Evolutionary conservation across 768 basidiomycete species (phyloP).

Genomic region (Trametes sanguinea): DNA sequence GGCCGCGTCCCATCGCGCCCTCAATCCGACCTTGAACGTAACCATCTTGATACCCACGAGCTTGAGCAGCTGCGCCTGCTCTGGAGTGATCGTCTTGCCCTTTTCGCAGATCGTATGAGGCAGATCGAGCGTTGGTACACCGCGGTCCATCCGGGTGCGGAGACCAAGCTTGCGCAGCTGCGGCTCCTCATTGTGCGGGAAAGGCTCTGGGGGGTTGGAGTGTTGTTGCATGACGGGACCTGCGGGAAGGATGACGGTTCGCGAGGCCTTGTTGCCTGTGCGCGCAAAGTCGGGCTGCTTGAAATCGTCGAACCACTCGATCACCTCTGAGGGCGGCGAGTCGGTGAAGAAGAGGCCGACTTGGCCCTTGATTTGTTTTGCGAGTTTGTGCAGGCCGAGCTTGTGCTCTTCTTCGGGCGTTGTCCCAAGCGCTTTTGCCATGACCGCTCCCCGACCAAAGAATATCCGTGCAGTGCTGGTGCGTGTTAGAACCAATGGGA

Average conservation of each 20-base stretch:
- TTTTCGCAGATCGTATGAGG: slow-evolving; percentile 85
- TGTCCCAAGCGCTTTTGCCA: slow-evolving; percentile 93
- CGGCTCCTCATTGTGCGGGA: slow-evolving; percentile 97
- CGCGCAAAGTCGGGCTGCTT: slow-evolving; percentile 90
- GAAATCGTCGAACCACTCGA: slow-evolving; percentile 94
- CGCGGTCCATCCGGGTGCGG: slow-evolving; percentile 78
- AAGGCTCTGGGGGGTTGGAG: slow-evolving; percentile 82
- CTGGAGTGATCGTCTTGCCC: slow-evolving; percentile 76
- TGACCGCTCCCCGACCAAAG: slow-evolving; percentile 83
- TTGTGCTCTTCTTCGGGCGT: slow-evolving; percentile 86
- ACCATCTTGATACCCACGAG: slow-evolving; percentile 90
- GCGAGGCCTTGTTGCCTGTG: slow-evolving; percentile 75
- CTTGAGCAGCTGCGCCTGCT: slow-evolving; percentile 93
- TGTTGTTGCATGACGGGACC: slow-evolving; percentile 85
- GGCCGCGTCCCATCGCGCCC: slow-evolving; percentile 70
- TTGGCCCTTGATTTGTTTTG: slow-evolving; percentile 92
- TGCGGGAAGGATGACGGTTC: slow-evolving; percentile 72
- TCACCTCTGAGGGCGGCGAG: slow-evolving; percentile 84
- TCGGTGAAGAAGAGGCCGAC: slow-evolving; percentile 93
- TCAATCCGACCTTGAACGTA: slow-evolving; percentile 70
- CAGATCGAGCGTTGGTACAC: slow-evolving; percentile 79
- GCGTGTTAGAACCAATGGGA: no score
- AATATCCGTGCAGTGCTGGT: slow-evolving; percentile 80
- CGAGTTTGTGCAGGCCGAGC: slow-evolving; percentile 75
- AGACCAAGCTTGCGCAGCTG: slow-evolving; percentile 93